Evolutionary conservation across 371 early-diverging fungal species (phyloP), one percentile per base, ranked within the genome.

Genomic region (Mortierella sp.): DNA sequence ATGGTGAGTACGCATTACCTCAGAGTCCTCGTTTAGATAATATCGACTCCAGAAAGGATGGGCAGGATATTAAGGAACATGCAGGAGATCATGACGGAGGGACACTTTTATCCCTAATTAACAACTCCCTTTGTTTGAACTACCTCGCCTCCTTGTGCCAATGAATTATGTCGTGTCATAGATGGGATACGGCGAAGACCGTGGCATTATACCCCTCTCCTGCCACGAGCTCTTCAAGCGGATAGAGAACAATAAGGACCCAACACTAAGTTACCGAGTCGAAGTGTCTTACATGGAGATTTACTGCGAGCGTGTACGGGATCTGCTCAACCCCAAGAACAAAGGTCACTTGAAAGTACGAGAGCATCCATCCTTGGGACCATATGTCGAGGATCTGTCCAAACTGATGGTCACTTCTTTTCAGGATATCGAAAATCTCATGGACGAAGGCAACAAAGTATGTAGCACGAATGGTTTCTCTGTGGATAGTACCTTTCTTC

Each of bases 331-430:
- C 75, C 95, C 97, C 7, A 91, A 91, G 74, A 93, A 94, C 76
- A 94, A 95, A 54, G 94, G 91, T 8, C 95, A 95, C 83, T 90
- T 97, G 60, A 92, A 95, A 76, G 95, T 97, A 0, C 93, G 98
- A 58, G 97, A 97, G 82, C 97, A 98, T 90, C 97, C 97, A 1
- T 90, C 92, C 1, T 82, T 97, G n/a, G 99, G 97, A 16, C 96
- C 98, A 0, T 97, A 96, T 76, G 97, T 99, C 26, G 98, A 97
- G 88, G 98, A 98, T 84, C 84, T 98, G 47, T 95, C 95, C 5
- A 94, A 95, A 78, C 88, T 96, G 34, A 95, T 95, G 7, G 97
- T 98, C n/a, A 90, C 90, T 16, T 93, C 95, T 2, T 94, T 94
- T 83, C 91, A 92, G 50, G 95, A 97, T 75, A 95, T 96, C 55